Evolutionary conservation across 208 protist species (phyloP).

Genomic region (Leishmania major): DNA sequence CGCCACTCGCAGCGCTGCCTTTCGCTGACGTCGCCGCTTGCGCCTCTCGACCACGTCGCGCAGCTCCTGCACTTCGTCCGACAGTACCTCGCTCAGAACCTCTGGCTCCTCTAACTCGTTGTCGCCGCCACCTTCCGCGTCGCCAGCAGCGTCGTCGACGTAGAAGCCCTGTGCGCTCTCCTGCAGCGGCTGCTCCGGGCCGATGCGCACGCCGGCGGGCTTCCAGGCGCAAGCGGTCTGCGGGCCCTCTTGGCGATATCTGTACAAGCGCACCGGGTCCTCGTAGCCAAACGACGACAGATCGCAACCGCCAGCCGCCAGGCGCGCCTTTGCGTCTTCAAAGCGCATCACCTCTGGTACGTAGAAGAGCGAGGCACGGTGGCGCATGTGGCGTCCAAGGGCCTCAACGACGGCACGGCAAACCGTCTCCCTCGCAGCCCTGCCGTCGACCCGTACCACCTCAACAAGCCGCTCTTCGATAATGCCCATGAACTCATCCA

Average conservation of each 20-base stretch:
- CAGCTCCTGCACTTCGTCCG: slow-evolving; percentile 82
- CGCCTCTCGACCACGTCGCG: slow-evolving; percentile 37
- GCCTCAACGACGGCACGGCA: slow-evolving; percentile 44
- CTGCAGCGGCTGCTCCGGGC: background rate
- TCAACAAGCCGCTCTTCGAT: slow-evolving; percentile 65
- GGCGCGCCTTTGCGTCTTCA: slow-evolving; percentile 50
- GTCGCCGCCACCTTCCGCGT: slow-evolving; percentile 19
- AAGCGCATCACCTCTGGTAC: slow-evolving; percentile 63
- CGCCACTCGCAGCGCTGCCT: slow-evolving; percentile 44
- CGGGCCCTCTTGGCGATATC: slow-evolving; percentile 45
- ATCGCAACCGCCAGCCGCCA: slow-evolving; percentile 44
- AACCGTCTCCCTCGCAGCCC: slow-evolving; percentile 58
- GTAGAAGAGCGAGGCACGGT: slow-evolving; percentile 84
- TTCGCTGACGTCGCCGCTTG: slow-evolving; percentile 29
- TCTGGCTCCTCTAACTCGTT: slow-evolving; percentile 53
- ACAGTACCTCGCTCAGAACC: slow-evolving; percentile 66
- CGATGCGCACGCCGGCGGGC: slow-evolving; percentile 30
- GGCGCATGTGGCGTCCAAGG: slow-evolving; percentile 54
- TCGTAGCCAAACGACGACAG: slow-evolving; percentile 66
- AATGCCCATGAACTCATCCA: slow-evolving; percentile 68
- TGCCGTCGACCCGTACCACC: slow-evolving; percentile 59
- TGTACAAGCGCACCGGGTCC: slow-evolving; percentile 72
- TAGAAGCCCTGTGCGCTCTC: slow-evolving; percentile 8
- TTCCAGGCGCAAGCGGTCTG: slow-evolving; percentile 56
- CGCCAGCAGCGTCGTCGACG: background rate